Evolutionary conservation across 2,329 filamentous ascomycete species (phyloP).

Genomic region (Trichoderma sp.): DNA sequence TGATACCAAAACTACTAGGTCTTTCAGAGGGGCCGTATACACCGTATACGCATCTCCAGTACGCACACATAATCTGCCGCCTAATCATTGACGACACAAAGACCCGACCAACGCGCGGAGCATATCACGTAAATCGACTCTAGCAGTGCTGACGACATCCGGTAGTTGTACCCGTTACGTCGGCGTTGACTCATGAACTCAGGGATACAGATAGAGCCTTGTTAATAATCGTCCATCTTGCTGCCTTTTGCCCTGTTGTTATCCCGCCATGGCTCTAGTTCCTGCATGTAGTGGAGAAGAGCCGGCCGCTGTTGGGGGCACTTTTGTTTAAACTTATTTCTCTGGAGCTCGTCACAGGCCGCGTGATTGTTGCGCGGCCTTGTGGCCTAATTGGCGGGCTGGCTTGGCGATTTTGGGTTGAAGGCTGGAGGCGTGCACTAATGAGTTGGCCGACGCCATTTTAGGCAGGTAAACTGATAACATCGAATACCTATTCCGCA

Average conservation of each 20-base stretch:
- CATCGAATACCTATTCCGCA: not conserved
- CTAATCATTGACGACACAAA: conserved; percentile 12
- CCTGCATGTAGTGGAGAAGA: not conserved
- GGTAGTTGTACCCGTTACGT: conserved; percentile 21
- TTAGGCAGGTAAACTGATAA: not conserved
- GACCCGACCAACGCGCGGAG: conserved; percentile 4
- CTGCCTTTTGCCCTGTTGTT: not conserved
- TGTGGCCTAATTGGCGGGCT: conserved; percentile 1
- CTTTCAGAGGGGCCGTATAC: not conserved
- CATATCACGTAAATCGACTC: not conserved
- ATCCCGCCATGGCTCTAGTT: not conserved
- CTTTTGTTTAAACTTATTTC: conserved; percentile 21
- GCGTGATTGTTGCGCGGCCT: conserved; percentile 24
- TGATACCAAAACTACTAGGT: not conserved
- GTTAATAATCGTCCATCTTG: not conserved
- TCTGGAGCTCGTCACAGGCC: conserved; percentile 9
- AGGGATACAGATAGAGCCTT: not conserved
- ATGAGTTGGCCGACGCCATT: conserved; percentile 10
- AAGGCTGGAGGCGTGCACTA: conserved; percentile 9
- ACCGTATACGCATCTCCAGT: not conserved
- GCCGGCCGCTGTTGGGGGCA: not conserved
- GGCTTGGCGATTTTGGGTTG: not conserved
- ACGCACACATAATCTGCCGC: not conserved
- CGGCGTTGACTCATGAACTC: not conserved
- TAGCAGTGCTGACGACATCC: conserved; percentile 13